These are phyloP conservation scores for Fallopia convolvulus DNA, from an alignment of 148 eudicot genomes.

Conservation along the genomic window DNA sequence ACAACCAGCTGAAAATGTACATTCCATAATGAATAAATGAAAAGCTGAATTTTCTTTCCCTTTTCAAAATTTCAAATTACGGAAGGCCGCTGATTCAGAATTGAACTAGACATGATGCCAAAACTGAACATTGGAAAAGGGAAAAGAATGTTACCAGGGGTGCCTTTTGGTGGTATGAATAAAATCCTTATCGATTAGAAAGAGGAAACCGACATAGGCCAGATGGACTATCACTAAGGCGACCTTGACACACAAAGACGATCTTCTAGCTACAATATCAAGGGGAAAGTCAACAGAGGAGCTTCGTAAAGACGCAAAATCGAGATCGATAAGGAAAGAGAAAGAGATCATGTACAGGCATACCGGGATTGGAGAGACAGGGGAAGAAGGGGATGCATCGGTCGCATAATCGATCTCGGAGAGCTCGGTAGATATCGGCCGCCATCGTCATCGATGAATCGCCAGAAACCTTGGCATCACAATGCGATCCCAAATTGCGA, in stretches of 20 bases:
- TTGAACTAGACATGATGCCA: background rate
- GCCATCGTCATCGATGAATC: background rate
- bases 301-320: background rate
- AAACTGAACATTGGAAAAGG: background rate
- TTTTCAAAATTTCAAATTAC: background rate
- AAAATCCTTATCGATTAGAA: constrained; percentile 45
- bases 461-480: background rate
- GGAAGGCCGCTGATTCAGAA: background rate
- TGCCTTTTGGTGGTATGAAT: constrained; percentile 32
- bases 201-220: constrained; percentile 37
- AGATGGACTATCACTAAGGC: constrained; percentile 65
- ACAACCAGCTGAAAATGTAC: background rate
- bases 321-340: background rate
- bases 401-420: constrained; percentile 8
- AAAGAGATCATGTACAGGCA: background rate
- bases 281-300: background rate
- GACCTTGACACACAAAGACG: constrained; percentile 49
- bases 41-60: background rate
- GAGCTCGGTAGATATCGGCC: background rate
- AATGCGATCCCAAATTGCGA: background rate
- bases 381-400: constrained; percentile 5
- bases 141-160: constrained; percentile 49
- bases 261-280: constrained; percentile 55
- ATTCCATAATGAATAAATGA: background rate
- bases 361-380: constrained; percentile 9